Evolutionary conservation across 1,284 basidiomycete genomes (phyloP).

Genomic region (Fomitopsis betulina): DNA sequence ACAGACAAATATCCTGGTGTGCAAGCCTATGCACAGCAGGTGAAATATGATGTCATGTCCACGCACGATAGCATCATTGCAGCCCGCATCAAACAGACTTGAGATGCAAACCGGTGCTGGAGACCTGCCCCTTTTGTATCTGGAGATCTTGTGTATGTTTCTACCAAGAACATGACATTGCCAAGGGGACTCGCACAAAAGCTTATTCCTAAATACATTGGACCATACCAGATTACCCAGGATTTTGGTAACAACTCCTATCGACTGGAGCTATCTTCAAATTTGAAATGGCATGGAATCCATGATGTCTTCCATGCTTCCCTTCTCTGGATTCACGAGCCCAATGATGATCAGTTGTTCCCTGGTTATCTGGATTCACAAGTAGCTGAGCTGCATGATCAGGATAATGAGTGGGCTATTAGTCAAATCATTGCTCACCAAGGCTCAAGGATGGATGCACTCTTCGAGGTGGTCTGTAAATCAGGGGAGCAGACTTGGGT

Average conservation of each 20-base stretch:
- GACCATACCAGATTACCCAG: slow-evolving; percentile 9
- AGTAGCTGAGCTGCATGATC: slow-evolving; percentile 8
- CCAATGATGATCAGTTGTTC: slow-evolving; percentile 25
- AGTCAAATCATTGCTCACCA: slow-evolving; percentile 26
- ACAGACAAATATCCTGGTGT: slow-evolving; percentile 10
- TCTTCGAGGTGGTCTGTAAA: slow-evolving; percentile 30
- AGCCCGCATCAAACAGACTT: slow-evolving; percentile 11
- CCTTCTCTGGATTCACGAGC: no score
- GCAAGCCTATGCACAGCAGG: slow-evolving; percentile 10
- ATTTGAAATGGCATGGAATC: slow-evolving; percentile 19
- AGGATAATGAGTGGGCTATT: slow-evolving; percentile 27
- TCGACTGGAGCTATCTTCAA: slow-evolving; percentile 21
- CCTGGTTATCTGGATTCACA: slow-evolving; percentile 19
- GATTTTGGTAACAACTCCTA: slow-evolving; percentile 10
- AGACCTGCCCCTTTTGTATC: slow-evolving; percentile 1
- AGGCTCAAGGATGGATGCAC: slow-evolving; percentile 13
- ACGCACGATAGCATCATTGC: slow-evolving; percentile 22
- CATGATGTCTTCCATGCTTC: slow-evolving; percentile 29
- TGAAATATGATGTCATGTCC: slow-evolving; percentile 2
- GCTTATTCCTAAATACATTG: slow-evolving; percentile 23
- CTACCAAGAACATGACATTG: slow-evolving; percentile 21
- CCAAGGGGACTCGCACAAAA: slow-evolving; percentile 16
- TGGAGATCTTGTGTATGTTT: slow-evolving; percentile 19
- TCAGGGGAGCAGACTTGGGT: slow-evolving; percentile 31
- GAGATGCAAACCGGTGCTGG: slow-evolving; percentile 14